These are phyloP conservation scores for Hygrophoropsis aurantiaca DNA, from an alignment of 768 basidiomycete species.

Conservation along the genomic window DNA sequence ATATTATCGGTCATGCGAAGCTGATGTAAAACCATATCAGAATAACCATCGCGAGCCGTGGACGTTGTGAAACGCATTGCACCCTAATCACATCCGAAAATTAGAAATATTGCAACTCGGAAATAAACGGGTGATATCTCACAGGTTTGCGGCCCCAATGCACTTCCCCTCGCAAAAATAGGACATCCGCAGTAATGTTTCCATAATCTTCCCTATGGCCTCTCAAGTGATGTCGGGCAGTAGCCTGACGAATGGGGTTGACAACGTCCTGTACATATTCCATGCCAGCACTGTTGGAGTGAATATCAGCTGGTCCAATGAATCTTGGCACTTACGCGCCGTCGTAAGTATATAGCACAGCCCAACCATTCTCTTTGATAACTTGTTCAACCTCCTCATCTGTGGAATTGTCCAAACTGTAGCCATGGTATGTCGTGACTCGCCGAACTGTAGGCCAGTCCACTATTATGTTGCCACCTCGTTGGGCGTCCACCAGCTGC, in stretches of 20 bases:
- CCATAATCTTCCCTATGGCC: slow-evolving; percentile 41
- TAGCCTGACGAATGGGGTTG: slow-evolving; percentile 32
- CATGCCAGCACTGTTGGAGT: slow-evolving; percentile 29
- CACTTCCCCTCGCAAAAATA: slow-evolving; percentile 39
- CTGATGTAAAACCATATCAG: slow-evolving; percentile 31
- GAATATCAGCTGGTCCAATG: not conserved
- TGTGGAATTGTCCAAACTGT: slow-evolving; percentile 18
- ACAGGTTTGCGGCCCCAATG: slow-evolving; percentile 40
- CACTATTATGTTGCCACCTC: slow-evolving; percentile 14
- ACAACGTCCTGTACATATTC: slow-evolving; percentile 41
- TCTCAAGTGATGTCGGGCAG: slow-evolving; percentile 30
- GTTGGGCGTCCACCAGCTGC: slow-evolving; percentile 15
- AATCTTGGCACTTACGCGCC: slow-evolving; percentile 34
- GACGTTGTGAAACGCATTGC: slow-evolving; percentile 32
- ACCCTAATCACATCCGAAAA: slow-evolving; percentile 21
- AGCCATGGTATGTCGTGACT: slow-evolving; percentile 18
- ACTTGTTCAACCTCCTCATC: slow-evolving; percentile 30
- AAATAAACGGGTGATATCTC: slow-evolving; percentile 2
- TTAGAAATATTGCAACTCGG: not conserved
- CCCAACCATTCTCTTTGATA: slow-evolving; percentile 38
- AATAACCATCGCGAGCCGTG: slow-evolving; percentile 23
- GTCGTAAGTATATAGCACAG: slow-evolving; percentile 39
- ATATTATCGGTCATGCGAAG: slow-evolving; percentile 23
- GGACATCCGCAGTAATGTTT: slow-evolving; percentile 32
- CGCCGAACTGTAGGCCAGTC: slow-evolving; percentile 22